Base-by-base conservation (phyloP, 2,329 filamentous ascomycete genomes). In the Beauveria pseudobassiana region DNA sequence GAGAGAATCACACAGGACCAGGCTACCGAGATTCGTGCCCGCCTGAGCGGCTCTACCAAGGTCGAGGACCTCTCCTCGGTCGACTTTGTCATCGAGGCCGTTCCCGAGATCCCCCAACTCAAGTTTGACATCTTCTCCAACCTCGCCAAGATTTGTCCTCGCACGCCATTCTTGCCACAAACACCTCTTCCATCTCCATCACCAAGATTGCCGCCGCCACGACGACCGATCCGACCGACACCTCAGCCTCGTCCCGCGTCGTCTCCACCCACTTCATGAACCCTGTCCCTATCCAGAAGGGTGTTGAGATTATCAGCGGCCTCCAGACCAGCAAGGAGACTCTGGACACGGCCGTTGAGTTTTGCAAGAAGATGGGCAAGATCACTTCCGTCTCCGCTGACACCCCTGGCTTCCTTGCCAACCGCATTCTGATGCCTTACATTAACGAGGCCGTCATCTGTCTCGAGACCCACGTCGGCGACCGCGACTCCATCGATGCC, bases 201-300 rank as follows among this genome's bases (percentile, higher is more conserved):
- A 99, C 95, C 49, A 89, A 89, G 71, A 97, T 99, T 69, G 95
- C 95, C 22, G 93, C 95, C 3, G 86, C 93, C 10, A 93, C 93
- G 1, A 89, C 87, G 28, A 80, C 81, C 61, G 86, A 96, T 71
- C 88, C 91, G 1, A 93, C 79, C 20, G 90, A 96, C 70, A 87
- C 90, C 26, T 88, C 87, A 49, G 89, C 87, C 46, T 89, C 91
- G 49, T 93, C 91, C 6, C 88, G 95, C 53, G 95, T 99, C 10
- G 86, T 99, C 61, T 91, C 91, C 57, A 98, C 95, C 18, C 95
- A 99, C 76, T 99, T 99, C 77, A 99, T 99, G 95, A 99, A 99
- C 80, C 95, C 95, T 0, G 95, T 99, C 0, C 95, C 95, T 2
- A 79, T 99, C 38, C 95, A 98, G 73, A 96, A 96, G 76, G 95